Evolutionary conservation across 176 grass and related monocot genomes (phyloP).

Genomic region (Oryza nivara): DNA sequence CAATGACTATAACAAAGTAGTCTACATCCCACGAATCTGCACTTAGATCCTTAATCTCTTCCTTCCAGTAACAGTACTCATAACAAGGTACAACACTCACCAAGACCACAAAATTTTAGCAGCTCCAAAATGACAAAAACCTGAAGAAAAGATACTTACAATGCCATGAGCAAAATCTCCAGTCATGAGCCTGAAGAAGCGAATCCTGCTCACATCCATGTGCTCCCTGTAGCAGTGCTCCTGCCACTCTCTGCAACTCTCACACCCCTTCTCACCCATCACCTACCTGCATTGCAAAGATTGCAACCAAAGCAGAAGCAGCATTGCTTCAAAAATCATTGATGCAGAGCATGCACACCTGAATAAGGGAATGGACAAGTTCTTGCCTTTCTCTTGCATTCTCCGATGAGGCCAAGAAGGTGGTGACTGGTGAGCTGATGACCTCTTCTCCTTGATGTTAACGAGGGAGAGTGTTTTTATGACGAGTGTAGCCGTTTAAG

Average conservation of each 20-base stretch:
- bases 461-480: slow-evolving; percentile 24
- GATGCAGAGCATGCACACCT: not conserved
- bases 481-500: not conserved
- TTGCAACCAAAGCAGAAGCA: not conserved
- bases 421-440: not conserved
- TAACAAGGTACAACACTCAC: not conserved
- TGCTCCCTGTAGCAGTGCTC: slow-evolving; percentile 59
- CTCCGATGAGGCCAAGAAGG: slow-evolving; percentile 15
- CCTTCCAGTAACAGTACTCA: not conserved
- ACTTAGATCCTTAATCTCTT: not conserved
- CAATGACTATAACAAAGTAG: not conserved
- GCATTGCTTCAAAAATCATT: not conserved
- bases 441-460: slow-evolving; percentile 30
- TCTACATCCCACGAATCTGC: not conserved
- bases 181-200: slow-evolving; percentile 40
- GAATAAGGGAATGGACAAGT: not conserved
- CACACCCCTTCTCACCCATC: slow-evolving; percentile 32
- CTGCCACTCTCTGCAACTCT: slow-evolving; percentile 45
- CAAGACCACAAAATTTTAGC: not conserved
- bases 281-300: not conserved
- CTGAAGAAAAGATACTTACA: slow-evolving; percentile 30
- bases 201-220: slow-evolving; percentile 38
- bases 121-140: not conserved
- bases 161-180: slow-evolving; percentile 31
- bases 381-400: slow-evolving; percentile 24